These are phyloP conservation scores for Echinosophora koreensis DNA, from an alignment of 306 rosid species.

Conservation along the genomic window DNA sequence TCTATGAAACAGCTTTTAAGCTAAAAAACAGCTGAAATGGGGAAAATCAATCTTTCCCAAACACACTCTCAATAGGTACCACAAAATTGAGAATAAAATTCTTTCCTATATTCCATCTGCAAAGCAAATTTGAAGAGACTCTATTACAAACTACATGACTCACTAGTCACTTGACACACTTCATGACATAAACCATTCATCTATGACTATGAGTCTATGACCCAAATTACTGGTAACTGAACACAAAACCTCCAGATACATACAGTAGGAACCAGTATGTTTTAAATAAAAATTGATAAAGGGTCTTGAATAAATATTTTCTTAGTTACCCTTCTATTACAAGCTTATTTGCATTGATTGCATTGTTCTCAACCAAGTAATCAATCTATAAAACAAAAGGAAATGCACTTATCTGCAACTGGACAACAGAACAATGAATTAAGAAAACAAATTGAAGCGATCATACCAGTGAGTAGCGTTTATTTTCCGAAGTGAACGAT, in stretches of 20 bases:
- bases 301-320: not conserved
- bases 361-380: not conserved
- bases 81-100: not conserved
- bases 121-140: not conserved
- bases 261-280: not conserved
- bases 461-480: conserved; percentile 53
- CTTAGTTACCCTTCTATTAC: conserved; percentile 18
- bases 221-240: not conserved
- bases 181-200: not conserved
- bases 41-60: no score
- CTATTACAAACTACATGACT: not conserved
- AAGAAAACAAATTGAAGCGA: conserved; percentile 5
- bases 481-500: conserved; percentile 46
- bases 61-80: not conserved
- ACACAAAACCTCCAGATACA: not conserved
- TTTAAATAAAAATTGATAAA: not conserved
- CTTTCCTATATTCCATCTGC: not conserved
- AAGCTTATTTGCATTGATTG: not conserved
- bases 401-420: not conserved
- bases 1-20: no score
- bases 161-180: not conserved
- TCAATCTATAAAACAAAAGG: not conserved
- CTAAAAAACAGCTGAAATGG: no score
- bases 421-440: not conserved
- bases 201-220: conserved; percentile 32